Evolutionary conservation across 306 rosid genomes (phyloP), one percentile per base, ranked within the genome.

Genomic region (Gastrolobium bilobum): DNA sequence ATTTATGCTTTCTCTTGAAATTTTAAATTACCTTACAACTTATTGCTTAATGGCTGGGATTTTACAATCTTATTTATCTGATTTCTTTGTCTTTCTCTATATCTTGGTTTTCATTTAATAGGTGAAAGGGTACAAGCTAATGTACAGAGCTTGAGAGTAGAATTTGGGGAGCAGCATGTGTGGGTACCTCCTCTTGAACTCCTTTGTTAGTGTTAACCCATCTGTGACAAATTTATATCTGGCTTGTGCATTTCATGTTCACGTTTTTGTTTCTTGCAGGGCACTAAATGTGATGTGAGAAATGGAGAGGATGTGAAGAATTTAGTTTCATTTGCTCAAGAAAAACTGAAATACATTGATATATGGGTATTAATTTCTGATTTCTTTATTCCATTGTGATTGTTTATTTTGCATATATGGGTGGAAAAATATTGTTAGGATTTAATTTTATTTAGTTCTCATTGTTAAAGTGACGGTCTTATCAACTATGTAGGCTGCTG

Each of bases 141-240:
- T 79, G 90, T 92, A 34, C 87, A 79, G 81, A 74, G 75, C 73
- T 83, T 92, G 70, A 84, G 78, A 78, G 85, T 51, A 79, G 97
- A 94, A 78, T 92, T 83, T 73, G 93, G 95, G 83, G 93, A 91
- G 95, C 99, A 91, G 87, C 91, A 79, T 88, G 94, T 91, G 91
- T 95, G 99, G 99, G 97, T 95, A 91, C 88, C 95, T 77, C 88
- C 90, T 79, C 85, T 77, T 48, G 58, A 68, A 90, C 90, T 83
- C 84, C 46, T 81, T 62, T 44, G 57, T 79, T 34, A 43, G 15
- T 66, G 3, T 63, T 75, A 57, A 64, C 54, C 29, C 57, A 26
- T 73, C 47, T 50, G 40, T 40, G 65, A 69, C 48, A 15, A 38
- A 15, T 64, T 72, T 53, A 14, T 43, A 48, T 9, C 5, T 83